Conservation (phyloP, 2,329 filamentous ascomycete genomes). For the Capronia americana region DNA sequence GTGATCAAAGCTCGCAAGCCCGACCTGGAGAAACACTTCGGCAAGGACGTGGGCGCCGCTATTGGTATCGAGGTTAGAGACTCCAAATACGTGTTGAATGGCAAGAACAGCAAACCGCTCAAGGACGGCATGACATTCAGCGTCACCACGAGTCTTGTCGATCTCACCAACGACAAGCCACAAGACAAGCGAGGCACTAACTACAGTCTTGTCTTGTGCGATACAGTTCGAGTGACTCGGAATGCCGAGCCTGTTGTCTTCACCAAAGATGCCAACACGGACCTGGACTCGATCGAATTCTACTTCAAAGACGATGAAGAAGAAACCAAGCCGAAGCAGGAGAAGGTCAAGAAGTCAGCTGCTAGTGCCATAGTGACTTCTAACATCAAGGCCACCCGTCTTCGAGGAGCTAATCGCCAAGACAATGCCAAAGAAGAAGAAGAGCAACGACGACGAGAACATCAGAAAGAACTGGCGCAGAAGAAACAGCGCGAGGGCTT, state of each 20-base stretch:
- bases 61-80: conserved; percentile 94
- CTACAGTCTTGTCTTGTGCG: conserved; percentile 88
- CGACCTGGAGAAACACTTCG: conserved; percentile 91
- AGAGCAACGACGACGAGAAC: conserved; percentile 83
- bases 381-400: conserved; percentile 92
- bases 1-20: conserved; percentile 89
- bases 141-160: conserved; percentile 86
- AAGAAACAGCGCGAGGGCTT: conserved; percentile 92
- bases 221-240: conserved; percentile 86
- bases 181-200: conserved; percentile 88
- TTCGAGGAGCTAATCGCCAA: conserved; percentile 82
- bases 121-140: conserved; percentile 98
- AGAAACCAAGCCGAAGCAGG: conserved; percentile 80
- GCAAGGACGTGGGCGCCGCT: conserved; percentile 89
- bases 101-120: conserved; percentile 79
- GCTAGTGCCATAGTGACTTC: conserved; percentile 89
- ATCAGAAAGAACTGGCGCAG: conserved; percentile 84
- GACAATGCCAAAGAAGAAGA: conserved; percentile 77
- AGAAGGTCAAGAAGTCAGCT: conserved; percentile 84
- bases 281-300: conserved; percentile 93
- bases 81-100: conserved; percentile 79
- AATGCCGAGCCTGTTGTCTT: conserved; percentile 68
- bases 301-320: conserved; percentile 96
- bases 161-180: conserved; percentile 83
- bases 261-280: conserved; percentile 88